Conservation (phyloP, 2,329 filamentous ascomycete genomes). For the Penicillium paneum region DNA sequence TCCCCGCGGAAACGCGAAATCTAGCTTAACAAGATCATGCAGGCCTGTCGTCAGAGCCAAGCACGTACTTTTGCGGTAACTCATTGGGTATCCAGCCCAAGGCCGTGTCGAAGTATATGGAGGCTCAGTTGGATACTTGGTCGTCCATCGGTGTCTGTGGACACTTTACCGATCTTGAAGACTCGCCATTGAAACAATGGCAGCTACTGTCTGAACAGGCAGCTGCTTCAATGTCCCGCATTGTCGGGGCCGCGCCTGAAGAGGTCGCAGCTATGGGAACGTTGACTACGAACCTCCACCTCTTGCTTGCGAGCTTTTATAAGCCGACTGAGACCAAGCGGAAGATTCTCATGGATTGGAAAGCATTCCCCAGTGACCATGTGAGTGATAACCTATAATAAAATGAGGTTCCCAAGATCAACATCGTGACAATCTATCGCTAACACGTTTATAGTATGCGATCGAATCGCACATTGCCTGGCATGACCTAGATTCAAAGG, state of each 20-base stretch:
- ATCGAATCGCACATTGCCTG: constrained; percentile 74
- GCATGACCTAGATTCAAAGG: constrained; percentile 63
- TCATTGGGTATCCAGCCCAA: constrained; percentile 80
- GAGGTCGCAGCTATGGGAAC: constrained; percentile 88
- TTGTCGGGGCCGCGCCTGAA: constrained; percentile 67
- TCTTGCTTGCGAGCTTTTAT: constrained; percentile 80
- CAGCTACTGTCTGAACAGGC: constrained; percentile 74
- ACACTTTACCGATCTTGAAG: constrained; percentile 68
- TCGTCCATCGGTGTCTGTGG: constrained; percentile 76
- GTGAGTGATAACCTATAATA: constrained; percentile 43
- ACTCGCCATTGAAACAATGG: constrained; percentile 68
- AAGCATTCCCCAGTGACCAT: constrained; percentile 83
- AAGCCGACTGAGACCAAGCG: constrained; percentile 60
- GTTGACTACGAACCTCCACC: constrained; percentile 73
- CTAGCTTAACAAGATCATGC: constrained; percentile 9
- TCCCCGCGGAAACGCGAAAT: not conserved
- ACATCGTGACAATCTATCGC: not conserved
- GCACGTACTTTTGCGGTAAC: constrained; percentile 82
- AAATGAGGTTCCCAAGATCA: not conserved
- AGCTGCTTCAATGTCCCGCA: constrained; percentile 63
- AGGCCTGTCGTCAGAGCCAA: constrained; percentile 38
- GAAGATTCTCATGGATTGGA: constrained; percentile 81
- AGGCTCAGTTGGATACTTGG: constrained; percentile 77
- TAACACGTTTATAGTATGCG: constrained; percentile 59
- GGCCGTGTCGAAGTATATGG: constrained; percentile 61